Evolutionary conservation across 2,329 filamentous ascomycete genomes (phyloP).

Genomic region (Hypoxylon rubiginosum): DNA sequence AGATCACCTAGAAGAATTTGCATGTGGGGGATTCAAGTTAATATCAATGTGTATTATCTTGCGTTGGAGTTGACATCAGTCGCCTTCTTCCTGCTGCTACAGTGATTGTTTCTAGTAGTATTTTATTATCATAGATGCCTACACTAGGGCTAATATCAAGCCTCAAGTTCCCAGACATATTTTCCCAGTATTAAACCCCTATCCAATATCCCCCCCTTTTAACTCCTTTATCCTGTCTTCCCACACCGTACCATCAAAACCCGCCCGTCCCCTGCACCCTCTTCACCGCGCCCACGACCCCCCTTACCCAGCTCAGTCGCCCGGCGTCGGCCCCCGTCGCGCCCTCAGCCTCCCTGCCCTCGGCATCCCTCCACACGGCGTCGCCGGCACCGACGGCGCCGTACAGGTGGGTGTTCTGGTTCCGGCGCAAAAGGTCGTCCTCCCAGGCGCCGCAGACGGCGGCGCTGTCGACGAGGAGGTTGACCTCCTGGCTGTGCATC

Average conservation of each 20-base stretch:
- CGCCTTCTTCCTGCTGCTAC: too few relatives aligned
- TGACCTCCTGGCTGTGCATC: constrained; percentile 83
- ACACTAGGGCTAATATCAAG: background rate
- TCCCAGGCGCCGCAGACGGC: constrained; percentile 74
- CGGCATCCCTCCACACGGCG: constrained; percentile 72
- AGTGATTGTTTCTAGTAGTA: too few relatives aligned
- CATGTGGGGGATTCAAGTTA: too few relatives aligned
- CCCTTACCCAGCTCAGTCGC: constrained; percentile 46
- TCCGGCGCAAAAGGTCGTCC: constrained; percentile 70
- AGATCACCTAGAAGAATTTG: too few relatives aligned
- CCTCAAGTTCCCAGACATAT: background rate
- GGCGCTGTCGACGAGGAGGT: constrained; percentile 77
- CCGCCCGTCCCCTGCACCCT: constrained; percentile 48
- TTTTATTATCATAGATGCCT: too few relatives aligned
- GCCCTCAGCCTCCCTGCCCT: constrained; percentile 57
- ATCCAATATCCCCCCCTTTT: too few relatives aligned
- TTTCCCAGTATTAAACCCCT: too few relatives aligned
- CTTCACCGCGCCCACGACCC: constrained; percentile 48
- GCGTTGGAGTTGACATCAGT: too few relatives aligned
- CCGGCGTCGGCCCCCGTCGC: constrained; percentile 68
- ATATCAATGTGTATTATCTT: too few relatives aligned
- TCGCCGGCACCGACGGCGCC: constrained; percentile 67
- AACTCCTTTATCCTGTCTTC: background rate
- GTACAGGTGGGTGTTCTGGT: constrained; percentile 75
- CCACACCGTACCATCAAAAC: constrained; percentile 40